Conservation (phyloP, 2,329 filamentous ascomycete species). For the Diaporthe sp. region DNA sequence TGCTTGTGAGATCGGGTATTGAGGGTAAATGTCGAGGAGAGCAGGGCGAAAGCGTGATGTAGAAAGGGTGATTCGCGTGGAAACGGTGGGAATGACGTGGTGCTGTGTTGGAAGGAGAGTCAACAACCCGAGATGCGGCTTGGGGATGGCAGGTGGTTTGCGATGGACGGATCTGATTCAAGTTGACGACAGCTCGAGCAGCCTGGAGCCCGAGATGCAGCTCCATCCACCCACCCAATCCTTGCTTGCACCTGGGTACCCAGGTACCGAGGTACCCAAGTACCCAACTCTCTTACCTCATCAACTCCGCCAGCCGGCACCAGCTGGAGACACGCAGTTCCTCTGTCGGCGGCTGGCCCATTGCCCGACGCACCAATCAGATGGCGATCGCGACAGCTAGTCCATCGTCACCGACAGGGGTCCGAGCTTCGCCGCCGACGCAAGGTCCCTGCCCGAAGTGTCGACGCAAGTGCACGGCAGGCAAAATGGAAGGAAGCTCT, state of each 20-base stretch:
- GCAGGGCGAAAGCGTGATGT: not conserved
- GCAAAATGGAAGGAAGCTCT: constrained; percentile 26
- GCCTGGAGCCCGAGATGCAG: constrained; percentile 43
- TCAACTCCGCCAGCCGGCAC: not conserved
- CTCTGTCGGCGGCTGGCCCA: not conserved
- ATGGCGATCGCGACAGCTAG: constrained; percentile 25
- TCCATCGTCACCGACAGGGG: constrained; percentile 21
- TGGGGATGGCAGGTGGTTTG: constrained; percentile 36
- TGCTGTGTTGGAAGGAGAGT: constrained; percentile 23
- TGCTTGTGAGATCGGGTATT: constrained; percentile 42
- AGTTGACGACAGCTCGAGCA: constrained; percentile 51
- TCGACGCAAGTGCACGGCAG: constrained; percentile 11
- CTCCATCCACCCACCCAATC: constrained; percentile 11
- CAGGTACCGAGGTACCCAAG: not conserved
- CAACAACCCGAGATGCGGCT: constrained; percentile 16
- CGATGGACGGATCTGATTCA: constrained; percentile 30
- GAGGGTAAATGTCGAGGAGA: not conserved
- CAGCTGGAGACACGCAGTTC: rapidly evolving
- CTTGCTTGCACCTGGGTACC: constrained; percentile 1
- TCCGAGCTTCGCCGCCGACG: constrained; percentile 1
- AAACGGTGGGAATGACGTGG: not conserved
- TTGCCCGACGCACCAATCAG: not conserved
- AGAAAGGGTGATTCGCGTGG: not conserved
- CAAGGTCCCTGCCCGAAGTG: constrained; percentile 25
- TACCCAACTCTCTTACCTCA: not conserved